phyloP scores from a whole-genome alignment of 192 early-diverging fungal genomes.

The Umbelopsis ramanniana region DNA sequence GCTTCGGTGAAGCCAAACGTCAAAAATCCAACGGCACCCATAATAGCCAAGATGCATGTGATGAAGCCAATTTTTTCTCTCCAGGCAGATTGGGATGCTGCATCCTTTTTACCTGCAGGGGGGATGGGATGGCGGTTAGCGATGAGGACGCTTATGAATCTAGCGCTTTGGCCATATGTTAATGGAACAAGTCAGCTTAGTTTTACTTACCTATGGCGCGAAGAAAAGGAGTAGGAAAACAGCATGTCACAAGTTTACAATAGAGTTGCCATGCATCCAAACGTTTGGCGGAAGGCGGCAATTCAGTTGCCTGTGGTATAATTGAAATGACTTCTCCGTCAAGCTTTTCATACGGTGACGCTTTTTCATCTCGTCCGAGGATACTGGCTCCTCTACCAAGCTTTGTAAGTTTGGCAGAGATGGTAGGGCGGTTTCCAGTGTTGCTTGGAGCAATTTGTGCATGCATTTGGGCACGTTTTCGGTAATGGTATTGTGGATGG shows the following conservation, averaged over 20 bases:
- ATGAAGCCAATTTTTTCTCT: constrained; percentile 92
- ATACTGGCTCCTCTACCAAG: constrained; percentile 11
- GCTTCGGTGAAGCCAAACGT: constrained; percentile 83
- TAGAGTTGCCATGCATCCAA: constrained; percentile 50
- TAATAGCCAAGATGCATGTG: constrained; percentile 76
- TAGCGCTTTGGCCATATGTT: too few species aligned
- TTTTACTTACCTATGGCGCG: constrained; percentile 43
- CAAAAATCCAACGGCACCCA: constrained; percentile 78
- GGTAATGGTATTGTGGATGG: constrained; percentile 44
- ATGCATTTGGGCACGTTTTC: constrained; percentile 18
- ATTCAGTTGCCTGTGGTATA: neutral
- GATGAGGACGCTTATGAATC: too few species aligned
- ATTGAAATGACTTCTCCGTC: neutral
- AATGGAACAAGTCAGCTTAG: too few species aligned
- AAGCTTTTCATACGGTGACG: neutral
- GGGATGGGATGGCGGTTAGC: too few species aligned
- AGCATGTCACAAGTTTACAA: constrained; percentile 55
- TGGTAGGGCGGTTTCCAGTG: neutral
- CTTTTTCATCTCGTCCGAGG: constrained; percentile 10
- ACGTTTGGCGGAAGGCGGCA: constrained; percentile 16
- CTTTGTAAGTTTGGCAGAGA: constrained; percentile 11
- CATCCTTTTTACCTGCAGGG: constrained; percentile 59
- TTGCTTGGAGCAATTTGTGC: constrained; percentile 6
- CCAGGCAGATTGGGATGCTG: constrained; percentile 77
- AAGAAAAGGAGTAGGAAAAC: constrained; percentile 49